These are phyloP conservation scores for Flammula alnicola DNA, from an alignment of 1,284 basidiomycete genomes.

Conservation along the genomic window DNA sequence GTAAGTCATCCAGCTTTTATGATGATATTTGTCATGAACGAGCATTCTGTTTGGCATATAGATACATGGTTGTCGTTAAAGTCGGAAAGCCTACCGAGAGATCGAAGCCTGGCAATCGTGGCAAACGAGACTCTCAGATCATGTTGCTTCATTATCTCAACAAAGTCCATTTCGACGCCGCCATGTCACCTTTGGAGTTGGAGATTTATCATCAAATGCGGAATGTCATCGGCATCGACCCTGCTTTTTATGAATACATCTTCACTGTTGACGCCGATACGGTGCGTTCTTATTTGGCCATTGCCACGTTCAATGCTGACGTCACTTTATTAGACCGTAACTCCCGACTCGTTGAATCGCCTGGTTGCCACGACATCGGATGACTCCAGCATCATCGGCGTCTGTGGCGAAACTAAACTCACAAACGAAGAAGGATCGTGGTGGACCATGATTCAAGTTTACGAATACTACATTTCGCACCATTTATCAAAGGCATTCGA, in stretches of 20 bases:
- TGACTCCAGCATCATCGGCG: conserved; percentile 93
- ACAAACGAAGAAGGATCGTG: conserved; percentile 91
- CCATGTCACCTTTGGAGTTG: conserved; percentile 95
- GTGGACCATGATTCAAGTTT: conserved; percentile 99
- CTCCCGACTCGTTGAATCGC: conserved; percentile 88
- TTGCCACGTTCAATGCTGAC: conserved; percentile 17
- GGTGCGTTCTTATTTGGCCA: conserved; percentile 47
- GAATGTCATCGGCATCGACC: conserved; percentile 98
- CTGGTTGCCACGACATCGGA: conserved; percentile 87
- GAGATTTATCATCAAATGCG: conserved; percentile 99
- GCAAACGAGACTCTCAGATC: conserved; percentile 98
- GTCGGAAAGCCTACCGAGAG: conserved; percentile 96
- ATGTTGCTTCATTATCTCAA: conserved; percentile 95
- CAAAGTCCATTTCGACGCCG: conserved; percentile 92
- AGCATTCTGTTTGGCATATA: no score
- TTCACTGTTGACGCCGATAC: conserved; percentile 98
- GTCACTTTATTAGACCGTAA: conserved; percentile 64
- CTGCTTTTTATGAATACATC: conserved; percentile 97
- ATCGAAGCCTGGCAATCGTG: conserved; percentile 93
- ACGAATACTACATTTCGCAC: conserved; percentile 99
- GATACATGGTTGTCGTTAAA: conserved; percentile 95
- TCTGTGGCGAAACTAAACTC: conserved; percentile 96
- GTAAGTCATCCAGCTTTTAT: conserved; percentile 48
- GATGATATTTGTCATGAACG: no score
- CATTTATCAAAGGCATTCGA: conserved; percentile 98